Base-by-base conservation (phyloP, 345 rosid genomes). In the Firmiana major region DNA sequence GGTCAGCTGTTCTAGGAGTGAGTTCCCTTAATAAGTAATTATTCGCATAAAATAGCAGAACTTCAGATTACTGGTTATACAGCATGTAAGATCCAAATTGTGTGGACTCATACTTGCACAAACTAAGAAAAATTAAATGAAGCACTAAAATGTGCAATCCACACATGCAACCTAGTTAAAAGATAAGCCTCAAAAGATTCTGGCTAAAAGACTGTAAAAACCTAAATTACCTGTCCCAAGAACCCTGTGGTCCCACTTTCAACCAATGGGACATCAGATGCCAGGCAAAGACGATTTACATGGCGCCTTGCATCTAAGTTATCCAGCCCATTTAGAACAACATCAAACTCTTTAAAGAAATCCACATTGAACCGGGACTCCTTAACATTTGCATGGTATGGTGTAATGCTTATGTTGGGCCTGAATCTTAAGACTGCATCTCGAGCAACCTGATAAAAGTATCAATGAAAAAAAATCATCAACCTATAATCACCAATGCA, bases 221-320 rank as follows among this genome's bases (percentile, higher is more conserved):
- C 24, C 74, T 70, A 36, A 43, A 78, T 79, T 78, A 94, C 99
- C 97, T 97, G 99, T 83, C 99, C 99, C 53, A 97, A 82, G 89
- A 97, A 97, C 63, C 99, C 99, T 42, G 98, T 94, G 66, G 99
- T 92, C 77, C 99, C 99, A 85, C 99, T 97, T 84, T 97, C 99
- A 70, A 97, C 95, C 83, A 97, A 85, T 79, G 99, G 97, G 76
- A 97, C 91, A 81, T 89, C 97, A 75, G 97, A 97, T 40, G 98
- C 98, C 86, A 94, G 87, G 83, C 98, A 94, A 80, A 96, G 91
- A n/a, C 99, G 99, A 80, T 96, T 96, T 55, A 94, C 99, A 87
- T 96, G 98, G 26, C 98, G 87, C 82, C 98, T 90, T 53, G 99
- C 98, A 8, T 97, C 99, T 79, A 97, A 79, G 83, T 97, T 97